phyloP scores from a whole-genome alignment of 192 early-diverging fungal species.

The Entomortierella lignicola region DNA sequence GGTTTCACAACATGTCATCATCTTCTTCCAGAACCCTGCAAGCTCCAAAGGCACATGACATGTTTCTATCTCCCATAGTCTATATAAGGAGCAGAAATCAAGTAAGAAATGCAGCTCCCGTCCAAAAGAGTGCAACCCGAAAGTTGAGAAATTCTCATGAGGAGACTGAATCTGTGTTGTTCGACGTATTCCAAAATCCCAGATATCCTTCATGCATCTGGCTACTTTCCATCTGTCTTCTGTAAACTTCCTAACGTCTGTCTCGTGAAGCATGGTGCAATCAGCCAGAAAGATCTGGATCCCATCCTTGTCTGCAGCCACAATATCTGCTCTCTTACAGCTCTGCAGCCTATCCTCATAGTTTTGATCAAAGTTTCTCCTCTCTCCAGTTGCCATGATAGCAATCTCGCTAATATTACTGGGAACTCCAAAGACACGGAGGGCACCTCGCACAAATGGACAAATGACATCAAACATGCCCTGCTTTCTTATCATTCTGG shows the following conservation, averaged over 20 bases:
- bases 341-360: conserved; percentile 3
- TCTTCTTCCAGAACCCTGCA: background rate
- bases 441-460: conserved; percentile 23
- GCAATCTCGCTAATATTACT: conserved; percentile 29
- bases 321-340: conserved; percentile 21
- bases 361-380: conserved; percentile 13
- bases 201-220: conserved; percentile 27
- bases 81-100: conserved; percentile 16
- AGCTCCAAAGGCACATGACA: conserved; percentile 13
- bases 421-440: conserved; percentile 13
- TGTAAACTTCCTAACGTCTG: conserved; percentile 7
- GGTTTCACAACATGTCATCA: conserved; percentile 2
- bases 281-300: conserved; percentile 21
- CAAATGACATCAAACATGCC: conserved; percentile 31
- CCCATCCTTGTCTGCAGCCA: background rate
- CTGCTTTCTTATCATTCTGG: conserved; percentile 14
- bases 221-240: conserved; percentile 26
- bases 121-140: conserved; percentile 27
- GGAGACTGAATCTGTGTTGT: conserved; percentile 10
- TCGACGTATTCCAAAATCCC: conserved; percentile 18
- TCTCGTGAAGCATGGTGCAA: conserved; percentile 23
- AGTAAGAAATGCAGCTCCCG: conserved; percentile 6
- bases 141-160: conserved; percentile 14
- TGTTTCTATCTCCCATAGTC: conserved; percentile 24
- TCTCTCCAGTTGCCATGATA: conserved; percentile 12